Evolutionary conservation across 179 eudicot genomes (phyloP).

Genomic region (Silene noctiflora): DNA sequence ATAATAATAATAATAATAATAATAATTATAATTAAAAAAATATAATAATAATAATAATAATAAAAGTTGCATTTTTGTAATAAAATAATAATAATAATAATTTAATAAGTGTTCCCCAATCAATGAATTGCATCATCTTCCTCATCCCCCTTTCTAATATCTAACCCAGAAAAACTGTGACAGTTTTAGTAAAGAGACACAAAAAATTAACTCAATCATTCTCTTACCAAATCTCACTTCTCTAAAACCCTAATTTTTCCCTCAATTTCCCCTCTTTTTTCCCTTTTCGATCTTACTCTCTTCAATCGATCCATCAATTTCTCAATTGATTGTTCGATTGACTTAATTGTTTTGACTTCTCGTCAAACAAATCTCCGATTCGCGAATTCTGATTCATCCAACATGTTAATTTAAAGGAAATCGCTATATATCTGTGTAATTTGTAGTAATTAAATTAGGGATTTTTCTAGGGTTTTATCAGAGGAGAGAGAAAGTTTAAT

Average conservation of each 20-base stretch:
- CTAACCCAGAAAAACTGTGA: not conserved
- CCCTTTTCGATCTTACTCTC: constrained; percentile 9
- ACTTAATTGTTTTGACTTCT: not conserved
- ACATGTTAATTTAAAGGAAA: not conserved
- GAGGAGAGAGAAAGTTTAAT: constrained; percentile 13
- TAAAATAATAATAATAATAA: too few relatives aligned
- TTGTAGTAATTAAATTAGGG: not conserved
- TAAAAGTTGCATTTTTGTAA: too few relatives aligned
- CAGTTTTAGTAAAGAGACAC: not conserved
- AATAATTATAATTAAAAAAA: too few relatives aligned
- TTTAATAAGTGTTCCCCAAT: not conserved
- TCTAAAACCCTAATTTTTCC: constrained; percentile 45
- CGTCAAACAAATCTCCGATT: constrained; percentile 13
- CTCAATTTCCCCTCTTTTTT: not conserved
- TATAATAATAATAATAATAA: too few relatives aligned
- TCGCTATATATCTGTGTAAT: not conserved
- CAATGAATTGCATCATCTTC: not conserved
- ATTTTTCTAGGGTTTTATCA: constrained; percentile 12
- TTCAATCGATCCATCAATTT: constrained; percentile 21
- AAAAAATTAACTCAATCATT: not conserved
- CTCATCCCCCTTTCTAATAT: not conserved
- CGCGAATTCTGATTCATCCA: not conserved
- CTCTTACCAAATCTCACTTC: not conserved
- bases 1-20: too few relatives aligned
- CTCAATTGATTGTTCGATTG: constrained; percentile 8